Evolutionary conservation across 2,329 filamentous ascomycete genomes (phyloP), one percentile per base, ranked within the genome.

Genomic region (Xylariaceae sp.): DNA sequence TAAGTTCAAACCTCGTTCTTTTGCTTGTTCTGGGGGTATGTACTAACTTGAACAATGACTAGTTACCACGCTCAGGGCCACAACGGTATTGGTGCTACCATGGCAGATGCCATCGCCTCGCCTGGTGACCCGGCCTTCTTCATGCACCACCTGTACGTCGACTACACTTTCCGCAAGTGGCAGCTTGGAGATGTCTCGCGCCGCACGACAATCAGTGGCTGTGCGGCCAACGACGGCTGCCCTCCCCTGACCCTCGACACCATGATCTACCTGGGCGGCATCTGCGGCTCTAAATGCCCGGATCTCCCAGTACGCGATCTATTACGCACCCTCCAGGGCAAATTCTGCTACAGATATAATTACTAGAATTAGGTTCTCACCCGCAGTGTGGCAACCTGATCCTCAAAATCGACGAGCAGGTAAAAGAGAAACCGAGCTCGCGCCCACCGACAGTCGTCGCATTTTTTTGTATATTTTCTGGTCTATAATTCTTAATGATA

Each of bases 1-100:
- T 69, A 53, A 69, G 67, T 66, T 16, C 16, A 36, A n/a, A 6
- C 2, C 6, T 16, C 16, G 11, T 21, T 29, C 19, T 37, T 31
- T 21, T 39, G 12, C n/a, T n/a, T n/a, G n/a, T n/a, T n/a, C n/a
- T n/a, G n/a, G n/a, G n/a, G n/a, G n/a, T n/a, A n/a, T n/a, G n/a
- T n/a, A 46, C 40, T 60, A 50, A 65, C 53, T 43, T 34, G n/a
- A n/a, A 31, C 6, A 56, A 54, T n/a, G 17, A 37, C 16, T 37
- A 70, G 69, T 24, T 71, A 65, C 62, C 71, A 73, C 62, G 71
- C 68, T 3, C 67, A 71, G 37, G 69, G 70, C 55, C 71, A 73
- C 66, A 72, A 72, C 67, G 69, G 70, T 40, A 47, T 72, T 2
- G 71, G 71, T 28, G 66, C 65, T 39, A 61, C 69, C 48, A 73